Evolutionary conservation across 2,329 filamentous ascomycete species (phyloP).

Genomic region (Didymosphaeria variabile): DNA sequence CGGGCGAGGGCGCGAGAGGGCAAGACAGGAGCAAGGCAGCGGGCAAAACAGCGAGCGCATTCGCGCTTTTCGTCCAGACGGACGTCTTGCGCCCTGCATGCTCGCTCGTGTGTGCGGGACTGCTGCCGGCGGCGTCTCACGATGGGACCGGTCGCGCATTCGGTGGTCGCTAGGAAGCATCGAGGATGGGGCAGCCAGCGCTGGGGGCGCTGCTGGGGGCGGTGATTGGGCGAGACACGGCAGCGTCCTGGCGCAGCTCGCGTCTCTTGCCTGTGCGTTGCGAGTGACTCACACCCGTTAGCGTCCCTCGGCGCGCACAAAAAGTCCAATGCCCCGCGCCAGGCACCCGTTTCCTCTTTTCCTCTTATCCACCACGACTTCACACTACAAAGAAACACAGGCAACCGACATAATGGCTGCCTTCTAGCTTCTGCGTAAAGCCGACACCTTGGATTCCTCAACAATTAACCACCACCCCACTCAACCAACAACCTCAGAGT

Average conservation of each 20-base stretch:
- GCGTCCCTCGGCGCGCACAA: constrained; percentile 19
- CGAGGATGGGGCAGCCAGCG: neutral
- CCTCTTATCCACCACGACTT: constrained; percentile 23
- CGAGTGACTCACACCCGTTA: constrained; percentile 12
- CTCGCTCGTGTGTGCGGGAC: no score
- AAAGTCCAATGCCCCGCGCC: constrained; percentile 30
- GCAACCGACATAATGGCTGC: constrained; percentile 51
- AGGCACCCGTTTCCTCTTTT: constrained; percentile 43
- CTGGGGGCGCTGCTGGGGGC: neutral
- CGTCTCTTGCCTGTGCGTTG: neutral
- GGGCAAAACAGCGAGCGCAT: no score
- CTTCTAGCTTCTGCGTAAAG: constrained; percentile 46
- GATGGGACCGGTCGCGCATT: neutral
- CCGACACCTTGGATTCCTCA: constrained; percentile 45
- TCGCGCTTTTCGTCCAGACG: no score
- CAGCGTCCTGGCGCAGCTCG: neutral
- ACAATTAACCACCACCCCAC: constrained; percentile 34
- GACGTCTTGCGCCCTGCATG: no score
- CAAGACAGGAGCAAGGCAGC: no score
- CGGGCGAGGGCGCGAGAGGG: neutral
- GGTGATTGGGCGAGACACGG: neutral
- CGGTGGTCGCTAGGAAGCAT: neutral
- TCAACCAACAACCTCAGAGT: constrained; percentile 47
- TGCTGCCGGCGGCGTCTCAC: neutral
- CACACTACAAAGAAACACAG: constrained; percentile 33